phyloP scores from a whole-genome alignment of 2,329 filamentous ascomycete genomes.

The Drechmeria coniospora region DNA sequence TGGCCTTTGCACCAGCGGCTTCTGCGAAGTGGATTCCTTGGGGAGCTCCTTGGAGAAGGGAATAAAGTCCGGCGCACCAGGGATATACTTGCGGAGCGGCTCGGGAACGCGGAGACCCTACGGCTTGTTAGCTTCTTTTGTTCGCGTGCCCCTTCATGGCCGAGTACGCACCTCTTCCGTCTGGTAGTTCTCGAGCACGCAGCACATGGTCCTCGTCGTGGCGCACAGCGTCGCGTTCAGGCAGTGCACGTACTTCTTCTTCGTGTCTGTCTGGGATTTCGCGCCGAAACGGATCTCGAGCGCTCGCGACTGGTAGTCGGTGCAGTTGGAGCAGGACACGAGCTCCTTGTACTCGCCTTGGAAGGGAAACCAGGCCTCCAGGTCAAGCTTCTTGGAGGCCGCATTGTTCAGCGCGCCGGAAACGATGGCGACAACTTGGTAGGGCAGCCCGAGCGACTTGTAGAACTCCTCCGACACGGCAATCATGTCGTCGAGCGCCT shows the following conservation, averaged over 20 bases:
- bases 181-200: constrained; percentile 93
- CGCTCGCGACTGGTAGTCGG: constrained; percentile 88
- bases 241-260: constrained; percentile 87
- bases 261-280: constrained; percentile 70
- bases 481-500: constrained; percentile 90
- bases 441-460: constrained; percentile 73
- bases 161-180: constrained; percentile 53
- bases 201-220: constrained; percentile 85
- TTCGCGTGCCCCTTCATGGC: not conserved
- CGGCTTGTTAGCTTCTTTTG: not conserved
- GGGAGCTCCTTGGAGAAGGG: constrained; percentile 76
- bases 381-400: constrained; percentile 76
- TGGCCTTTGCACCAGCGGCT: constrained; percentile 13
- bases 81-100: constrained; percentile 76
- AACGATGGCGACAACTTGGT: constrained; percentile 85
- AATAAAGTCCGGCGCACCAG: constrained; percentile 77
- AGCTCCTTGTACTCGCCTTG: constrained; percentile 98
- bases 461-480: constrained; percentile 86
- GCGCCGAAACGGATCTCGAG: constrained; percentile 83
- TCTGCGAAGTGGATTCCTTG: constrained; percentile 39
- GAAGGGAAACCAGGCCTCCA: constrained; percentile 94
- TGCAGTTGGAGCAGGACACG: constrained; percentile 95
- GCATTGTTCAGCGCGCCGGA: constrained; percentile 80
- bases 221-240: constrained; percentile 83
- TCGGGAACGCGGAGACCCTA: constrained; percentile 68